Percentiles rank a stretch among this genome's conserved stretches.
Evolutionary conservation across 2,329 filamentous ascomycete genomes (phyloP).

Genomic region (Plenodomus biglobosus): DNA sequence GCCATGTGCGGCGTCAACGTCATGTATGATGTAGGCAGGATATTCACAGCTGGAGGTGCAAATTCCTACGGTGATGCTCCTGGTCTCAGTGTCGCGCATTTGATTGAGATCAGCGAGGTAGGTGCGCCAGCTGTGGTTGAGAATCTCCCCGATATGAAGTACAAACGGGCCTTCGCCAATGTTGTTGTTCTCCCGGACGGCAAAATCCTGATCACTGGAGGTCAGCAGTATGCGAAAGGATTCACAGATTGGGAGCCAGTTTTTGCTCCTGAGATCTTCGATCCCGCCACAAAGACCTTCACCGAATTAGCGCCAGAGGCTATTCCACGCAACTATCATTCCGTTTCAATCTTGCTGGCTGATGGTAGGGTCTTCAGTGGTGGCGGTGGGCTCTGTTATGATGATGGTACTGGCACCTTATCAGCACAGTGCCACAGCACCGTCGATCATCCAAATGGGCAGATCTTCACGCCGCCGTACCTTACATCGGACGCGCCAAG

Average conservation of each 20-base stretch:
- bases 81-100: conserved; percentile 13
- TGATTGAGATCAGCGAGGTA: conserved; percentile 21
- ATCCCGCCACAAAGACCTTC: conserved; percentile 20
- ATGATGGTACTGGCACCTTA: conserved; percentile 10
- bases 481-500: conserved; percentile 45
- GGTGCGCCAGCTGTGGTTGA: conserved; percentile 14
- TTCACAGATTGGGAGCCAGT: conserved; percentile 20
- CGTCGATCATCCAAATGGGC: conserved; percentile 48
- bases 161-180: conserved; percentile 20
- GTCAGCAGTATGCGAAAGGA: conserved; percentile 13
- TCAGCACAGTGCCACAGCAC: conserved; percentile 52
- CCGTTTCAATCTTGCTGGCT: conserved; percentile 22
- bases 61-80: conserved; percentile 14
- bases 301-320: conserved; percentile 16
- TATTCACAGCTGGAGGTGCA: conserved; percentile 39
- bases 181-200: conserved; percentile 26
- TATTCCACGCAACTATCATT: conserved; percentile 26
- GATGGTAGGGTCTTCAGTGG: conserved; percentile 25
- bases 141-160: conserved; percentile 14
- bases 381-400: conserved; percentile 24
- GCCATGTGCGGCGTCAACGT: conserved; percentile 49
- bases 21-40: conserved; percentile 48
- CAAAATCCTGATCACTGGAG: conserved; percentile 26
- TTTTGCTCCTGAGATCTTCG: conserved; percentile 22
- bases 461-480: conserved; percentile 59